A percentile compares a stretch with the other conserved stretches of the same genome.
Evolutionary conservation across 345 rosid species (phyloP).

Genomic region (Stellera chamaejasme): DNA sequence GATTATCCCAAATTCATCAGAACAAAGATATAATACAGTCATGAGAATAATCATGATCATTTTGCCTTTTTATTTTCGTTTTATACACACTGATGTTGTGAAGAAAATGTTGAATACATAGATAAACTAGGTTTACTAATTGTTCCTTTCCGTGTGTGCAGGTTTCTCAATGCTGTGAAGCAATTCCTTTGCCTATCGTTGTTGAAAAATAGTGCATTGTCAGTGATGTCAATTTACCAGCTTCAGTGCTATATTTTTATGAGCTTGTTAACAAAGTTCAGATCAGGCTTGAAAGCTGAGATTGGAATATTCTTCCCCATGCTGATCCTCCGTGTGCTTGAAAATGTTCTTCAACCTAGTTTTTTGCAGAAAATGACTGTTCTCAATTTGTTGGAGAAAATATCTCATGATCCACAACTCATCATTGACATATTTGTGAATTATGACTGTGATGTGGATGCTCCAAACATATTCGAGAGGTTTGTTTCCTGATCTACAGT

Average conservation of each 20-base stretch:
- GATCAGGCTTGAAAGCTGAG: constrained; percentile 80
- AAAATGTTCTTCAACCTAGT: constrained; percentile 96
- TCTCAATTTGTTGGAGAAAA: constrained; percentile 73
- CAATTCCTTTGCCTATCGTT: constrained; percentile 87
- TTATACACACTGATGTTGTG: no score
- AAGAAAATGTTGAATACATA: no score
- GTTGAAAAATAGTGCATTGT: constrained; percentile 89
- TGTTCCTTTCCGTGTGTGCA: constrained; percentile 24
- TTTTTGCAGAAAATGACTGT: constrained; percentile 96
- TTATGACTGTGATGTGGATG: constrained; percentile 91
- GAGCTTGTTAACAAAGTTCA: constrained; percentile 65
- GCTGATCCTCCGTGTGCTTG: constrained; percentile 92
- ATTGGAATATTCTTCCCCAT: constrained; percentile 94
- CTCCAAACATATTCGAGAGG: constrained; percentile 96
- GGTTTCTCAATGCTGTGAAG: constrained; percentile 81
- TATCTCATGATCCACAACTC: constrained; percentile 66
- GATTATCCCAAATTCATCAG: no score
- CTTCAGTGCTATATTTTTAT: constrained; percentile 88
- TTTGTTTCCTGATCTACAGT: constrained; percentile 15
- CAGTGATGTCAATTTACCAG: constrained; percentile 93
- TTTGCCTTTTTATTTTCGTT: background rate
- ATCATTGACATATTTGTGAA: constrained; percentile 89
- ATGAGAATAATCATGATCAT: background rate
- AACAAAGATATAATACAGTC: no score
- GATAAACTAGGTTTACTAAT: background rate